A percentile compares a stretch with the other conserved stretches of the same genome.
These are phyloP conservation scores for Neonectria punicea DNA, from an alignment of 2,329 filamentous ascomycete genomes.

Conservation along the genomic window DNA sequence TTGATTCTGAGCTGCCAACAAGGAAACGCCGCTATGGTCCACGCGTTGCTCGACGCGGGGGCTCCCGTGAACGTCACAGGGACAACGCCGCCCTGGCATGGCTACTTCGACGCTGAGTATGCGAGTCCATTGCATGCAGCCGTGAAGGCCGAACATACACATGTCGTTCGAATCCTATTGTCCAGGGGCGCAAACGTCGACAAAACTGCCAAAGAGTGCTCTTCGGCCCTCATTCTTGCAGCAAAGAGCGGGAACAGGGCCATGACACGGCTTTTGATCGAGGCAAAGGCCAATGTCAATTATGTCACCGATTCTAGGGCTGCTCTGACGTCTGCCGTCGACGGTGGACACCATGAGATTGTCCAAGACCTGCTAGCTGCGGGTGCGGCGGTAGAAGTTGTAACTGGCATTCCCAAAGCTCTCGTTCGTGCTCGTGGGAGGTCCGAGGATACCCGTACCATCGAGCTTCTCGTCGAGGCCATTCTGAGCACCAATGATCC, in stretches of 20 bases:
- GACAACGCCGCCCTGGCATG: too few species aligned
- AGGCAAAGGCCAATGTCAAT: slow-evolving; percentile 2
- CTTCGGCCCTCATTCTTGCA: slow-evolving; percentile 5
- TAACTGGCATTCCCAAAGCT: not conserved
- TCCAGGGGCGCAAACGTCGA: slow-evolving; percentile 7
- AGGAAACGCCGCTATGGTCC: not conserved
- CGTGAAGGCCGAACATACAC: not conserved
- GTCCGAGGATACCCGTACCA: not conserved
- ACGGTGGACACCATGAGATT: not conserved
- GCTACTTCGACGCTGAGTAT: not conserved
- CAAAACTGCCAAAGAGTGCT: not conserved
- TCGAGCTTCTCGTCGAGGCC: not conserved
- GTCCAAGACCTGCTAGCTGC: slow-evolving; percentile 9
- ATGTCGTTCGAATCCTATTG: slow-evolving; percentile 9
- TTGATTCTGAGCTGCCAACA: not conserved
- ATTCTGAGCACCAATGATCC: not conserved
- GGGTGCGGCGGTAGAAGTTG: not conserved
- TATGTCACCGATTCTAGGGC: not conserved
- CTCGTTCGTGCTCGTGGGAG: not conserved
- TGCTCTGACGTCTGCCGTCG: not conserved
- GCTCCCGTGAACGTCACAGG: not conserved
- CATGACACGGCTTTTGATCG: slow-evolving; percentile 3
- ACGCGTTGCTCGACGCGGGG: not conserved
- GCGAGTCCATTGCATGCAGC: slow-evolving; percentile 15
- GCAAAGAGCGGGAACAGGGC: not conserved